Conservation (phyloP, 2,329 filamentous ascomycete genomes). For the Botrytis aclada region DNA sequence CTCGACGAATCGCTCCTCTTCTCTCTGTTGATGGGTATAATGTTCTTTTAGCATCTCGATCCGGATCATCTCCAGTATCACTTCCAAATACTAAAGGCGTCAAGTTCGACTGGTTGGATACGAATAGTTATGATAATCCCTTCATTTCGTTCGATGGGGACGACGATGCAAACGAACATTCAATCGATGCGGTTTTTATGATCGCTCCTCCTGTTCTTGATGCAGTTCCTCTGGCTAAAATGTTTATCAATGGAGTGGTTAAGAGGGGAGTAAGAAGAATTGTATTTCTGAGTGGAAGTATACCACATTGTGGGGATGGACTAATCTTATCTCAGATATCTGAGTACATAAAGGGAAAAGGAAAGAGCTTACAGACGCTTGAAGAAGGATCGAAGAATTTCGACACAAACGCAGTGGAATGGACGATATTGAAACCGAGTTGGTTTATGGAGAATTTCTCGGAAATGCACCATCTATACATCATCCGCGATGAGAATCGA, state of each 20-base stretch:
- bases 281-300: conserved; percentile 44
- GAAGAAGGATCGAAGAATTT: too few species aligned
- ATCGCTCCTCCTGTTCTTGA: conserved; percentile 41
- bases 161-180: not conserved
- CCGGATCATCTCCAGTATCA: conserved; percentile 29
- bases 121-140: conserved; percentile 41
- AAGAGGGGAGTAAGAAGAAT: conserved; percentile 43
- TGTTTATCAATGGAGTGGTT: conserved; percentile 44
- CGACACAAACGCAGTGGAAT: conserved; percentile 40
- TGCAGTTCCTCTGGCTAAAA: conserved; percentile 38
- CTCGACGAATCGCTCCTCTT: conserved; percentile 41
- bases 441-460: conserved; percentile 52
- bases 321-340: conserved; percentile 41
- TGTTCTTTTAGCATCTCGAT: conserved; percentile 43
- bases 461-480: conserved; percentile 34
- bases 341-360: conserved; percentile 38
- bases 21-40: conserved; percentile 36
- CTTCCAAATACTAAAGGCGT: conserved; percentile 27
- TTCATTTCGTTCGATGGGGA: conserved; percentile 30
- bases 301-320: conserved; percentile 40
- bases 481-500: conserved; percentile 42
- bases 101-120: conserved; percentile 47
- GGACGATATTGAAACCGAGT: conserved; percentile 45
- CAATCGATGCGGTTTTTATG: conserved; percentile 43
- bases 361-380: too few species aligned